Evolutionary conservation across 495 filamentous ascomycete species (phyloP).

Genomic region (Paragyromitra xinjiangensis): DNA sequence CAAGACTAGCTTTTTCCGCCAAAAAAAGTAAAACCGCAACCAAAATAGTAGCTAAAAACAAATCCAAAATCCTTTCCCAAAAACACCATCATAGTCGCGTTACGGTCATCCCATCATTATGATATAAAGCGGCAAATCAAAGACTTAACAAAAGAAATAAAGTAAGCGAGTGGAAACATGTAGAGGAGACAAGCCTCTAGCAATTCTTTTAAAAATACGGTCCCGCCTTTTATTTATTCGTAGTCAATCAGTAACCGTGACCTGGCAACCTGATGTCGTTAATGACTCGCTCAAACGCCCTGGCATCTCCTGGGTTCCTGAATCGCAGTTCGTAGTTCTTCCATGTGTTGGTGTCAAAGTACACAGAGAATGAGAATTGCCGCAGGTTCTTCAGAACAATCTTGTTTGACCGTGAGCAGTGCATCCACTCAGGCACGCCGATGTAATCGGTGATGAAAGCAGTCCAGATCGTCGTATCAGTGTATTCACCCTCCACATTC

Average conservation of each 20-base stretch:
- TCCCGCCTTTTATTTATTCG: constrained; percentile 5
- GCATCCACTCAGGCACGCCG: constrained; percentile 48
- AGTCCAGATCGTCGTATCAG: constrained; percentile 56
- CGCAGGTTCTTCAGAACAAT: constrained; percentile 50
- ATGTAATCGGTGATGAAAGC: constrained; percentile 57
- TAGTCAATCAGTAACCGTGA: constrained; percentile 26
- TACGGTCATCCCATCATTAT: constrained; percentile 32
- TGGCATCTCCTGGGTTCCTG: constrained; percentile 47
- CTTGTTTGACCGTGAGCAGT: constrained; percentile 44
- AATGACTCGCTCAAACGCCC: constrained; percentile 47
- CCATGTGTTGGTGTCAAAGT: constrained; percentile 55
- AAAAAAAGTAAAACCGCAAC: constrained; percentile 21
- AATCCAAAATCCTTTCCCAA: constrained; percentile 10
- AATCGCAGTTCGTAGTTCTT: constrained; percentile 53
- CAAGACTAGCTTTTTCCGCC: constrained; percentile 50
- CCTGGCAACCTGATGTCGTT: constrained; percentile 46
- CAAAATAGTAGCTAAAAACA: constrained; percentile 12
- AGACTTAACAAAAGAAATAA: constrained; percentile 43
- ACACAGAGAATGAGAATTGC: constrained; percentile 55
- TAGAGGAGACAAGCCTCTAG: constrained; percentile 1
- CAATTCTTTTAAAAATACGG: constrained; percentile 6
- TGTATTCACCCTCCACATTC: constrained; percentile 50
- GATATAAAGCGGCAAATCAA: constrained; percentile 39
- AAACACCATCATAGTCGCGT: constrained; percentile 42
- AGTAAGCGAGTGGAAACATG: constrained; percentile 41